Conservation (phyloP, 495 filamentous ascomycete genomes). For the Trichoderma gamsii region DNA sequence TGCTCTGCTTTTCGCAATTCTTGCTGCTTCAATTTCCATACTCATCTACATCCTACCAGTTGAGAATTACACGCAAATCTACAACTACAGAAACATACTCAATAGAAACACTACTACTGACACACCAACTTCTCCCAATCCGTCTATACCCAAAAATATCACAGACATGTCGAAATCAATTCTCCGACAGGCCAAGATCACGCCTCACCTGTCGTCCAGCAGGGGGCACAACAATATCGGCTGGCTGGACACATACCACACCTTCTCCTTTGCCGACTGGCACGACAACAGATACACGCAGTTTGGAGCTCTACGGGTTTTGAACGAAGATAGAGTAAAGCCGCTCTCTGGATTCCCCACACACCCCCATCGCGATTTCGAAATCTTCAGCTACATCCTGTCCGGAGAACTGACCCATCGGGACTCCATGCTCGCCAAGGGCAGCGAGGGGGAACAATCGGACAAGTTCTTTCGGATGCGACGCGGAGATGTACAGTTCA, state of each 20-base stretch:
- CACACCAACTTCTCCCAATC: constrained; percentile 11
- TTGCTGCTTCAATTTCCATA: constrained; percentile 4
- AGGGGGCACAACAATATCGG: constrained; percentile 71
- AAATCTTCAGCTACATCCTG: constrained; percentile 80
- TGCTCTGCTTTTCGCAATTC: neutral
- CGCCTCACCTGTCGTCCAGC: constrained; percentile 51
- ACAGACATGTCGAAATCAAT: constrained; percentile 48
- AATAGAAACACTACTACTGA: neutral
- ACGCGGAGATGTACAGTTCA: constrained; percentile 77
- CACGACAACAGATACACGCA: constrained; percentile 56
- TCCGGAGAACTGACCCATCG: constrained; percentile 75
- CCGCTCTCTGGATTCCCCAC: constrained; percentile 66
- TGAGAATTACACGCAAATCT: neutral
- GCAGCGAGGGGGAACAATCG: constrained; percentile 42
- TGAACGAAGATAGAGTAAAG: constrained; percentile 77
- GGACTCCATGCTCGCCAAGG: constrained; percentile 63
- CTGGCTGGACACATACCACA: constrained; percentile 82
- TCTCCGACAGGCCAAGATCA: constrained; percentile 57
- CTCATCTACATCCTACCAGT: neutral
- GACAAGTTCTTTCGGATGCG: constrained; percentile 66
- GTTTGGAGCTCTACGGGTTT: constrained; percentile 67
- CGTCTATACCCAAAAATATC: constrained; percentile 23
- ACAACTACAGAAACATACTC: neutral
- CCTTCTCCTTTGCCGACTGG: constrained; percentile 73
- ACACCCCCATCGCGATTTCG: constrained; percentile 72